Percentiles rank a stretch among this genome's conserved stretches.
Evolutionary conservation across 805 yeast species (phyloP).

Genomic region (Candida maesae): DNA sequence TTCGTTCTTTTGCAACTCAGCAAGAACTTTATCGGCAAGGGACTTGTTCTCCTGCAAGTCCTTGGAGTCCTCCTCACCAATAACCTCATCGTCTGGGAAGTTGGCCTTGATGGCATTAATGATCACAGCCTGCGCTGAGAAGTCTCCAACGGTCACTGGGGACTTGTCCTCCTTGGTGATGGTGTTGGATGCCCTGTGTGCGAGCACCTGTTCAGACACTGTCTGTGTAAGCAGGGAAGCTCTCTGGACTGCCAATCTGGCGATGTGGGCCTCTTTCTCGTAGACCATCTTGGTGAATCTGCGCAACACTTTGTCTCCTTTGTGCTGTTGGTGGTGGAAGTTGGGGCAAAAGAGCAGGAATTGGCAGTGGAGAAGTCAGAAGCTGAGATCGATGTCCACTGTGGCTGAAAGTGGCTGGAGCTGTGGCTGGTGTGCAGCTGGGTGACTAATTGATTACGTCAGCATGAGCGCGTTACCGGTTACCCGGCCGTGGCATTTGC

Average conservation of each 20-base stretch:
- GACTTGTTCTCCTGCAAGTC: conserved; percentile 60
- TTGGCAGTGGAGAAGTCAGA: too few relatives aligned
- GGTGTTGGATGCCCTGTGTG: conserved; percentile 45
- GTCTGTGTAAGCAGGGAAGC: conserved; percentile 74
- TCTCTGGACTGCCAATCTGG: conserved; percentile 84
- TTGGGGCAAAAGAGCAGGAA: too few relatives aligned
- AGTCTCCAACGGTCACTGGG: conserved; percentile 96
- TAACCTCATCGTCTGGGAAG: conserved; percentile 82
- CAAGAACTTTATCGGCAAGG: conserved; percentile 56
- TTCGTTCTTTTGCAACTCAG: conserved; percentile 55
- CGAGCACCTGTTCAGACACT: conserved; percentile 53
- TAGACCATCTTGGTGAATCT: conserved; percentile 34
- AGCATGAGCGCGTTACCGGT: too few relatives aligned
- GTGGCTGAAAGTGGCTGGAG: too few relatives aligned
- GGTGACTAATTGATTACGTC: too few relatives aligned
- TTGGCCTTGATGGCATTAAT: conserved; percentile 75
- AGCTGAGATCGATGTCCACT: too few relatives aligned
- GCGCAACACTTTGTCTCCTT: not conserved
- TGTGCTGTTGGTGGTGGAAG: too few relatives aligned
- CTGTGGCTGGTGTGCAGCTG: not conserved
- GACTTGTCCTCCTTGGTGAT: conserved; percentile 79
- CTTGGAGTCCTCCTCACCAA: conserved; percentile 90
- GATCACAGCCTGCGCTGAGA: conserved; percentile 91
- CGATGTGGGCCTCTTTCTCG: conserved; percentile 68
- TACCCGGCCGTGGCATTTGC: too few relatives aligned